A percentile compares a stretch with the other conserved stretches of the same genome.
These are phyloP conservation scores for Chytriomyces confervae DNA, from an alignment of 192 early-diverging fungal genomes.

Conservation along the genomic window DNA sequence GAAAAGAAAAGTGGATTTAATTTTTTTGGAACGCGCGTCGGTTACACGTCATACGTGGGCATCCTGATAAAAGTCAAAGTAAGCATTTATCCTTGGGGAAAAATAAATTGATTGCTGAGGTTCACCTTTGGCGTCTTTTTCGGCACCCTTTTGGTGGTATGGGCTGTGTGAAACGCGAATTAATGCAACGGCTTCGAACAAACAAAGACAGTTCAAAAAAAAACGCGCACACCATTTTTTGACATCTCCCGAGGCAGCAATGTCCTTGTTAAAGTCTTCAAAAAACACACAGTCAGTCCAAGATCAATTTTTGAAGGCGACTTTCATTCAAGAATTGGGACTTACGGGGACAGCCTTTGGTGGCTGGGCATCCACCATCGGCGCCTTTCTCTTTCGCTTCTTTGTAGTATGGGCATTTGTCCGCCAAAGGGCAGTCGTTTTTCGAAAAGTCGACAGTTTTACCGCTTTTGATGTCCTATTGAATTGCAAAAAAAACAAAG, in stretches of 20 bases:
- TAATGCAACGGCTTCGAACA: too few relatives aligned
- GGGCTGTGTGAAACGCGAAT: neutral
- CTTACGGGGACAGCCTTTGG: constrained; percentile 14
- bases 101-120: too few relatives aligned
- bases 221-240: neutral
- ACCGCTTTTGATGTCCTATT: constrained; percentile 44
- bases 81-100: too few relatives aligned
- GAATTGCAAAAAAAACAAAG: neutral
- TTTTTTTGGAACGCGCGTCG: too few relatives aligned
- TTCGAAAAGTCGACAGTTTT: constrained; percentile 37
- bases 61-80: neutral
- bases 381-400: constrained; percentile 37
- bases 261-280: constrained; percentile 5
- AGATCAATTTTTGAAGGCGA: neutral
- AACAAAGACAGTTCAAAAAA: too few relatives aligned
- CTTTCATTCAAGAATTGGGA: too few relatives aligned
- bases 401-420: constrained; percentile 51
- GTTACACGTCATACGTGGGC: neutral
- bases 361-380: constrained; percentile 3
- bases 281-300: neutral
- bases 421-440: constrained; percentile 43
- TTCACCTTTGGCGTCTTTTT: neutral
- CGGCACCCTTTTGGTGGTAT: neutral
- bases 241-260: neutral
- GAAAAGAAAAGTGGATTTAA: neutral